Conservation (phyloP, 2,329 filamentous ascomycete species). For the Sporothrix globosa region DNA sequence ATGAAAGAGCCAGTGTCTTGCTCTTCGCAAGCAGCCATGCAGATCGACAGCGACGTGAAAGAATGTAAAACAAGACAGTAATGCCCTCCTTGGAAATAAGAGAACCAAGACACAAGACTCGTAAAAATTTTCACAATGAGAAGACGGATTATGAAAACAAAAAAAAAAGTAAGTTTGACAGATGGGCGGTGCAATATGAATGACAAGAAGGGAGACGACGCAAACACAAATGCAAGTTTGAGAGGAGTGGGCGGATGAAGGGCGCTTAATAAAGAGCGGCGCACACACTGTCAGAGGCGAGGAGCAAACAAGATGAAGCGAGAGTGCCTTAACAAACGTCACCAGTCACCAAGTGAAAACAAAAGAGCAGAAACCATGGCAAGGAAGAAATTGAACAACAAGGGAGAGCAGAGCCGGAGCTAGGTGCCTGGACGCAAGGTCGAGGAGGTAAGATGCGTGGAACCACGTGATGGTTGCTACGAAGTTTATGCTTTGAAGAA, state of each 20-base stretch:
- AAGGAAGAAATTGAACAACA: neutral
- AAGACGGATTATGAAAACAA: neutral
- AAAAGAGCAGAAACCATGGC: neutral
- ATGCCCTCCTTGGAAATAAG: conserved; percentile 4
- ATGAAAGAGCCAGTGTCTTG: conserved; percentile 29
- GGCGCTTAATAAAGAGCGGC: conserved; percentile 26
- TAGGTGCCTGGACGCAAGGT: neutral
- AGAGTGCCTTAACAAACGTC: neutral
- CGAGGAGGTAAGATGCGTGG: neutral
- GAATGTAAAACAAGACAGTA: conserved; percentile 31
- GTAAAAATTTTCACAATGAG: conserved; percentile 15
- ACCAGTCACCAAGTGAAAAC: neutral
- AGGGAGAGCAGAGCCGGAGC: conserved; percentile 4
- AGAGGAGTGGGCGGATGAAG: neutral
- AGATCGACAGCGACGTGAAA: conserved; percentile 30
- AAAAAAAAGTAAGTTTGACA: neutral
- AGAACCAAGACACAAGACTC: conserved; percentile 21
- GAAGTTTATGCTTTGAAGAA: neutral
- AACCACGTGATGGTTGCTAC: conserved; percentile 7
- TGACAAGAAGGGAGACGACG: neutral
- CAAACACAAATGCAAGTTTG: neutral
- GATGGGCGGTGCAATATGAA: too few relatives aligned
- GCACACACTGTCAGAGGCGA: neutral
- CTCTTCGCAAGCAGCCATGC: conserved; percentile 25
- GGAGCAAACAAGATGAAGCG: conserved; percentile 6